Base-by-base conservation (phyloP, 441 rosid genomes). In the Rhodomyrtus psidioides region DNA sequence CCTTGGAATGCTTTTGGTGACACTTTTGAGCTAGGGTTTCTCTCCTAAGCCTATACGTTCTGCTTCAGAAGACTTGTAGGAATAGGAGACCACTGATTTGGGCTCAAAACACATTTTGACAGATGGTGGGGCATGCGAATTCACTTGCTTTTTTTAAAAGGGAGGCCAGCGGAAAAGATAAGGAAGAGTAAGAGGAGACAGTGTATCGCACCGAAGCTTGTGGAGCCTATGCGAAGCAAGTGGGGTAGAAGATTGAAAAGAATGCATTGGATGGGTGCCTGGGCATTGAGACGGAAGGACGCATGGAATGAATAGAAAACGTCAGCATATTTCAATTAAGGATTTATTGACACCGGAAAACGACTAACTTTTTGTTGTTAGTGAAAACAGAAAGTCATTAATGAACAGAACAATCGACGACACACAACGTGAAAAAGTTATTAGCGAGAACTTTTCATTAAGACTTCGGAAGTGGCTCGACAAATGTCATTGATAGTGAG, bases 371-470 rank as follows among this genome's bases (percentile, higher is more conserved):
- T 70, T 39, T 0, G 10, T 70, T 70, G 23, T 70, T 70, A 70
- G 23, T 9, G 24, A 28, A 28, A 30, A 60, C 1, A 8, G 17
- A 19, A 30, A 1, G 6, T 65, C 8, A 70, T 70, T 6, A 34
- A 21, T 70, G 49, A 39, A 39, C 19, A 21, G 21, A 65, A 65
- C 7, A 70, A 39, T 19, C 0, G 46, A 34, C 16, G 2, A 39
- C 4, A 19, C 2, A 34, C 0, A 21, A 24, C 0, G 8, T 70
- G 49, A 34, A 70, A 70, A 70, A 70, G n/a, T 21, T 10, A 5
- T 34, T 0, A 2, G 3, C 0, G 0, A 65, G 46, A 0, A 8
- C 14, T 1, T 65, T 65, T 65, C 24, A 34, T 65, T 13, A 19
- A 1, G 0, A 34, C 42, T 34, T 34, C 21, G 14, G 16, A 6